Evolutionary conservation across 2,329 filamentous ascomycete genomes (phyloP).

Genomic region (Curvularia lunata): DNA sequence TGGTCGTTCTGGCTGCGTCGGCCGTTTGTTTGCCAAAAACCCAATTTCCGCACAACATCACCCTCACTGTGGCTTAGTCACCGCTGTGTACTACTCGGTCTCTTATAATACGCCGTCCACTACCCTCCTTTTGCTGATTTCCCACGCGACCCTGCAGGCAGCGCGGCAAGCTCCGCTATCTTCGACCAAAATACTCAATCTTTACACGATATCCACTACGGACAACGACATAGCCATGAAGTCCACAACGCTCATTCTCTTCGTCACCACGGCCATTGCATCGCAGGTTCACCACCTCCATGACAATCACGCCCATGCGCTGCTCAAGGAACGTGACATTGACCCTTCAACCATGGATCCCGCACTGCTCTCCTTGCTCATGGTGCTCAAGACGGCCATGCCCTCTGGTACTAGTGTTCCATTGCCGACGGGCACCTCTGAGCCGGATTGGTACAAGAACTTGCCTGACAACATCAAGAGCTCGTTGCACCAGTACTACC

Average conservation of each 20-base stretch:
- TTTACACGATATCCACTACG: not conserved
- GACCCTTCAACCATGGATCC: slow-evolving; percentile 25
- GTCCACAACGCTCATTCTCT: slow-evolving; percentile 2
- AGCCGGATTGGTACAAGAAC: slow-evolving; percentile 24
- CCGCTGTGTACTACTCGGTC: not conserved
- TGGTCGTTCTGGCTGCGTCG: not conserved
- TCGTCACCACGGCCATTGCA: slow-evolving; percentile 4
- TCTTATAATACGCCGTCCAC: not conserved
- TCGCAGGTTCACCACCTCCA: not conserved
- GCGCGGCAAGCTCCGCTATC: not conserved
- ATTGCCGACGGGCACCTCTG: slow-evolving; percentile 12
- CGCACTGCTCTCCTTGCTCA: slow-evolving; percentile 21
- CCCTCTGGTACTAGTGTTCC: slow-evolving; percentile 10
- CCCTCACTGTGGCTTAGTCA: not conserved
- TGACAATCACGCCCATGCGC: not conserved
- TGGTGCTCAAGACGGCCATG: slow-evolving; percentile 25
- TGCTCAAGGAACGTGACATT: slow-evolving; percentile 14
- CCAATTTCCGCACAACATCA: not conserved
- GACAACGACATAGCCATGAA: slow-evolving; percentile 14
- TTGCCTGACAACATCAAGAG: slow-evolving; percentile 23
- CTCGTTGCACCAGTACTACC: slow-evolving; percentile 20
- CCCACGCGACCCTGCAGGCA: not conserved
- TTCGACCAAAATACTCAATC: not conserved
- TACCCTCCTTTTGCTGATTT: not conserved
- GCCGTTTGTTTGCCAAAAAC: slow-evolving; percentile 14